A percentile compares a stretch with the other conserved stretches of the same genome.
Conservation (phyloP, 2,329 filamentous ascomycete species). For the Aspergillus sp. region DNA sequence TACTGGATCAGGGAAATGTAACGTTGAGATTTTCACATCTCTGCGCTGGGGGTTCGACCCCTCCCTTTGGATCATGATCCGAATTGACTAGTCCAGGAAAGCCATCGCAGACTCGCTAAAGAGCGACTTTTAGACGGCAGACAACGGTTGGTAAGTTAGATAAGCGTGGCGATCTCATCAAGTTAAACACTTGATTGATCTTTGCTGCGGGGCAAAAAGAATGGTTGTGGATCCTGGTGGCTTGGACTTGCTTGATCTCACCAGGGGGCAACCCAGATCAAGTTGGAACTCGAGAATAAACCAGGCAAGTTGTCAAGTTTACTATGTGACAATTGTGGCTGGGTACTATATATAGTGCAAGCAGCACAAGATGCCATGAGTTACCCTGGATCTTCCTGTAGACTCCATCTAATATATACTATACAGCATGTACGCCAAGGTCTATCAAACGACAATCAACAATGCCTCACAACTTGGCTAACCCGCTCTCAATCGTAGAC, state of each 20-base stretch:
- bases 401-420: slow-evolving; percentile 2
- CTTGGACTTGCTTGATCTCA: not conserved
- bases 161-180: not conserved
- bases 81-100: slow-evolving; percentile 4
- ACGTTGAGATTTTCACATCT: not conserved
- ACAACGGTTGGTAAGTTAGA: not conserved
- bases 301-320: not conserved
- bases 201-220: not conserved
- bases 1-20: not conserved
- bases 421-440: not conserved
- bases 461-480: slow-evolving; percentile 45
- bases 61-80: not conserved
- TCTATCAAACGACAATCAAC: not conserved
- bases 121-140: not conserved
- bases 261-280: not conserved
- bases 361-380: not conserved
- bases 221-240: not conserved
- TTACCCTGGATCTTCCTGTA: not conserved
- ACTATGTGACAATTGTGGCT: not conserved
- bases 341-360: not conserved
- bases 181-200: not conserved
- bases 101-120: slow-evolving; percentile 3
- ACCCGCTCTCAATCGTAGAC: slow-evolving; percentile 47
- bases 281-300: no score
- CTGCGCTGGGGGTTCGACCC: not conserved